These are phyloP conservation scores for Neofusicoccum sp. DNA, from an alignment of 2,329 filamentous ascomycete genomes.

Conservation along the genomic window DNA sequence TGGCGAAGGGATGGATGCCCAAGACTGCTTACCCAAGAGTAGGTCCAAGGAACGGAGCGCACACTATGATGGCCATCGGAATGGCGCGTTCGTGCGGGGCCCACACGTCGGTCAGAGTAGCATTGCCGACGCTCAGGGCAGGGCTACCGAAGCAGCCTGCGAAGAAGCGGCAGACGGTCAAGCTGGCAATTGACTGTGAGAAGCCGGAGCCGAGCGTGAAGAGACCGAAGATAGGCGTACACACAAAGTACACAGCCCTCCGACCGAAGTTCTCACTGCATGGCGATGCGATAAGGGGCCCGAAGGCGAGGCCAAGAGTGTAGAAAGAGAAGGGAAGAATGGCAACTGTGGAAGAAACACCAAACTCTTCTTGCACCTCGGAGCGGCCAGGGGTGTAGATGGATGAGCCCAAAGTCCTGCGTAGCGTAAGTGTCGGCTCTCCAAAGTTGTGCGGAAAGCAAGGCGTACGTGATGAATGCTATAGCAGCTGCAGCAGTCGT, in stretches of 20 bases:
- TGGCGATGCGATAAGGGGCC: slow-evolving; percentile 72
- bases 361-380: slow-evolving; percentile 24
- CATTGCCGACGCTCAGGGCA: slow-evolving; percentile 42
- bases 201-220: slow-evolving; percentile 48
- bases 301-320: slow-evolving; percentile 61
- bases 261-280: slow-evolving; percentile 73
- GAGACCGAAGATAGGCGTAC: slow-evolving; percentile 64
- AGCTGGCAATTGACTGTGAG: slow-evolving; percentile 66
- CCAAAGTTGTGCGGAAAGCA: neutral
- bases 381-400: slow-evolving; percentile 21
- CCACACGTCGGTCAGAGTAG: slow-evolving; percentile 42
- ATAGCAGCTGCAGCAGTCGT: slow-evolving; percentile 28
- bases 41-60: slow-evolving; percentile 42
- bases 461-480: slow-evolving; percentile 16
- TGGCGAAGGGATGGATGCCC: neutral
- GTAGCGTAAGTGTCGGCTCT: neutral
- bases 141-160: slow-evolving; percentile 36
- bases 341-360: slow-evolving; percentile 26
- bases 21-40: slow-evolving; percentile 32
- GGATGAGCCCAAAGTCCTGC: slow-evolving; percentile 18
- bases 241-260: slow-evolving; percentile 68
- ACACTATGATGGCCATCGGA: slow-evolving; percentile 35
- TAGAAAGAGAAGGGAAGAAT: slow-evolving; percentile 31
- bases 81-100: slow-evolving; percentile 33
- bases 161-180: slow-evolving; percentile 67